A percentile compares a stretch with the other conserved stretches of the same genome.
These are phyloP conservation scores for Podospora fimiseda DNA, from an alignment of 495 filamentous ascomycete genomes.

Conservation along the genomic window DNA sequence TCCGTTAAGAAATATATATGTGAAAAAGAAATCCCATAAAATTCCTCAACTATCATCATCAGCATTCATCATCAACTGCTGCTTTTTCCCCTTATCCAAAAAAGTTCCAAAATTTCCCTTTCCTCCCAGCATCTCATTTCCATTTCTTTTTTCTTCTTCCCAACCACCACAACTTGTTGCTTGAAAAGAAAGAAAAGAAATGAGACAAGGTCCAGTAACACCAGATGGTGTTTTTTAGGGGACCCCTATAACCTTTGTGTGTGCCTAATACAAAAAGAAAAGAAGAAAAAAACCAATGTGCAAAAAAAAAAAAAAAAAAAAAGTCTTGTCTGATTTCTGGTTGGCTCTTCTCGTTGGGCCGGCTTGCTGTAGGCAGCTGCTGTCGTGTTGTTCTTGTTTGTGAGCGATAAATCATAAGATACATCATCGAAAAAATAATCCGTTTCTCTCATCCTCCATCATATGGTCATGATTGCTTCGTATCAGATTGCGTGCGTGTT, in stretches of 20 bases:
- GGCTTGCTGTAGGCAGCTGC: too few relatives aligned
- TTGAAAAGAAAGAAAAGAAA: too few relatives aligned
- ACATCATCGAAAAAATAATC: not conserved
- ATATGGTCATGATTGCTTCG: not conserved
- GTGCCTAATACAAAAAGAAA: not conserved
- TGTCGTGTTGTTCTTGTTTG: not conserved
- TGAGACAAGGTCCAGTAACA: not conserved
- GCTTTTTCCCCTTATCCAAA: not conserved
- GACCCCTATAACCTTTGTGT: not conserved
- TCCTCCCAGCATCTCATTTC: conserved; percentile 5
- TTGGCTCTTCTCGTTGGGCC: too few relatives aligned
- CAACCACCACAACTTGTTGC: too few relatives aligned
- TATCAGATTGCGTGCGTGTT: not conserved
- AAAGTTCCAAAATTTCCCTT: not conserved
- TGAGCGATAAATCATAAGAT: not conserved
- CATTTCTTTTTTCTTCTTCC: too few relatives aligned
- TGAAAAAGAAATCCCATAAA: too few relatives aligned
- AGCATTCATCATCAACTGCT: not conserved
- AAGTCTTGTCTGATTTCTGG: not conserved
- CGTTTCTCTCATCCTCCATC: not conserved
- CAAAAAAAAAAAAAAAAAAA: conserved; percentile 1
- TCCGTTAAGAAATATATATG: too few relatives aligned
- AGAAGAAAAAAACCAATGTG: conserved; percentile 6
- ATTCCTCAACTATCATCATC: not conserved
- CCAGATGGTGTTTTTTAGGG: too few relatives aligned